Evolutionary conservation across 1,284 basidiomycete genomes (phyloP).

Genomic region (Ceratobasidium sp.): DNA sequence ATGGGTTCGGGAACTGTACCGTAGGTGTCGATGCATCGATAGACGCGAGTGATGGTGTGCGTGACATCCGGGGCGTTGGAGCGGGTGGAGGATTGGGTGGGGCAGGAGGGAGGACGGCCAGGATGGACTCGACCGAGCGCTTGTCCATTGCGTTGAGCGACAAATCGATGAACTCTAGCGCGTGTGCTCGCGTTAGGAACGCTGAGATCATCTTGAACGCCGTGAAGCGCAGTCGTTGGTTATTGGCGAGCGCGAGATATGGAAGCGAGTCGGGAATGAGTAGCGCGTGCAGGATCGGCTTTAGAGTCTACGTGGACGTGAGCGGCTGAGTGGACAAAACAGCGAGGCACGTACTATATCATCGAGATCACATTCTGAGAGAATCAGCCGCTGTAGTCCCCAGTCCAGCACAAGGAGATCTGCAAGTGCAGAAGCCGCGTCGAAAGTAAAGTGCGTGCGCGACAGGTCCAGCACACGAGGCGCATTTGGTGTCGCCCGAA

Average conservation of each 20-base stretch:
- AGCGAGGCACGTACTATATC: conserved; percentile 71
- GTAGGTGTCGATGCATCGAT: conserved; percentile 16
- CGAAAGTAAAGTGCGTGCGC: conserved; percentile 77
- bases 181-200: conserved; percentile 72
- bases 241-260: conserved; percentile 89
- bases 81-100: conserved; percentile 54
- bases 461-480: conserved; percentile 83
- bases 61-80: conserved; percentile 27
- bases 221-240: conserved; percentile 80
- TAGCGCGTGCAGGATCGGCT: conserved; percentile 91
- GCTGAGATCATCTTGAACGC: conserved; percentile 88
- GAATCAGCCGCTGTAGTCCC: conserved; percentile 84
- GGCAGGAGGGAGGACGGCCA: conserved; percentile 72
- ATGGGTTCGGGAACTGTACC: conserved; percentile 39
- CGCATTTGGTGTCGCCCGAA: conserved; percentile 67
- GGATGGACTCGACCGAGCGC: conserved; percentile 84
- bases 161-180: conserved; percentile 87
- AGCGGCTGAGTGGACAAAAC: conserved; percentile 43
- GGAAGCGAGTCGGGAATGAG: conserved; percentile 87
- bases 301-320: conserved; percentile 70
- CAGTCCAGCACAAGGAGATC: conserved; percentile 92
- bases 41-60: conserved; percentile 33
- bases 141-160: conserved; percentile 91
- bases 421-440: conserved; percentile 82
- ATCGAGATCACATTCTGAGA: conserved; percentile 85